Evolutionary conservation across 139 green algal species (phyloP).

Genomic region (Yamagishiella unicocca): DNA sequence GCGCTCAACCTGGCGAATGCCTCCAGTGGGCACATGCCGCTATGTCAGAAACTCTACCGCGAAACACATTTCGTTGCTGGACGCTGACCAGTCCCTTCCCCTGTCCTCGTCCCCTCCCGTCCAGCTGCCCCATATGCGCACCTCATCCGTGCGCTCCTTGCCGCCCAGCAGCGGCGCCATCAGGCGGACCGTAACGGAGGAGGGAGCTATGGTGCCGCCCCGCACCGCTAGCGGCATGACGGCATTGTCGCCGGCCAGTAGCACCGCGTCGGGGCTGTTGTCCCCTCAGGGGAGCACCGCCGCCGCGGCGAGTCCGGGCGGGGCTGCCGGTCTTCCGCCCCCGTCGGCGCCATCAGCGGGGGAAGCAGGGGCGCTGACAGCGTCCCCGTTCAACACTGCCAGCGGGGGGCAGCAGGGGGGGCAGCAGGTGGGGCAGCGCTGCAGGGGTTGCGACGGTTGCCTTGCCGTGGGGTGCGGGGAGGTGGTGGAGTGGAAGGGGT

Average conservation of each 20-base stretch:
- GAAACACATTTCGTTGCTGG: neutral
- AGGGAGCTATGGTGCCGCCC: neutral
- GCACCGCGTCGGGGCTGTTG: conserved; percentile 3
- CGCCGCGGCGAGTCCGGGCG: too few species aligned
- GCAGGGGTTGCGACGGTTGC: neutral
- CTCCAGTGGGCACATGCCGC: neutral
- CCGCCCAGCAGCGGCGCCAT: neutral
- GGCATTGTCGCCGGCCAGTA: neutral
- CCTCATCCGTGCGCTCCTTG: neutral
- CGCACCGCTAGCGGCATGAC: neutral
- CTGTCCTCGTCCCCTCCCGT: neutral
- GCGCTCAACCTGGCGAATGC: neutral
- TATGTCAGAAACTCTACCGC: neutral
- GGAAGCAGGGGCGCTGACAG: neutral
- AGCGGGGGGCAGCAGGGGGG: neutral
- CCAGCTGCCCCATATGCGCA: conserved; percentile 5
- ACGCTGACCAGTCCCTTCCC: too few species aligned
- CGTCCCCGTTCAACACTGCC: neutral
- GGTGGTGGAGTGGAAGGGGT: neutral
- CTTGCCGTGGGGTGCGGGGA: neutral
- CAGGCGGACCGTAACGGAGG: neutral
- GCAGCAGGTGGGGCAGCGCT: neutral
- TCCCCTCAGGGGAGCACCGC: too few species aligned
- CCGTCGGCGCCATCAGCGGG: neutral
- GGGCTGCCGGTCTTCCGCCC: neutral